Conservation (phyloP, 2,329 filamentous ascomycete genomes). For the Graphilbum ipis-grandicollis region DNA sequence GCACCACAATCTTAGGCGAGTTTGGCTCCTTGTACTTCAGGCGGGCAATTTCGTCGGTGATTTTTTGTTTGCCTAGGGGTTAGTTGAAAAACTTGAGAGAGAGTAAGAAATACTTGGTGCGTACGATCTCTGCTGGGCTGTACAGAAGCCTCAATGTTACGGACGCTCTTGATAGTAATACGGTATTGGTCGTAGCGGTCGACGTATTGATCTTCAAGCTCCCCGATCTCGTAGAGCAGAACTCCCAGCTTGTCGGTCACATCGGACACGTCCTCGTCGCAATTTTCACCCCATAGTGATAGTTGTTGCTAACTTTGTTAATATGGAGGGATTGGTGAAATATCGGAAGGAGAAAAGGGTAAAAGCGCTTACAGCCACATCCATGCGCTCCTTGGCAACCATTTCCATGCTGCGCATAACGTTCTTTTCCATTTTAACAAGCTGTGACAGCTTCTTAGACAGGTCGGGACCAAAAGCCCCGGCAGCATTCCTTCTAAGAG, state of each 20-base stretch:
- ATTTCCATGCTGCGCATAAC: slow-evolving; percentile 97
- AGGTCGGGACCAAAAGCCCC: slow-evolving; percentile 73
- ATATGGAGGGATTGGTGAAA: not conserved
- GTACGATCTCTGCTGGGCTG: slow-evolving; percentile 93
- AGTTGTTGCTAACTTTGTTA: slow-evolving; percentile 65
- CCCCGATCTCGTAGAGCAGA: slow-evolving; percentile 93
- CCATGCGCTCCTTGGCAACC: slow-evolving; percentile 92
- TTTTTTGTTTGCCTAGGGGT: slow-evolving; percentile 80
- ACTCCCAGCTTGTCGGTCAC: slow-evolving; percentile 98
- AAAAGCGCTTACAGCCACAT: slow-evolving; percentile 67
- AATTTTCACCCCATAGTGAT: slow-evolving; percentile 88
- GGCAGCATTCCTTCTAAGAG: slow-evolving; percentile 55
- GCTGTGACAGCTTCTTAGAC: slow-evolving; percentile 89
- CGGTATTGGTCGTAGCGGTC: slow-evolving; percentile 99
- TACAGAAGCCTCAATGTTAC: slow-evolving; percentile 96
- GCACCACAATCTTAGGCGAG: slow-evolving; percentile 89
- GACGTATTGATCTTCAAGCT: slow-evolving; percentile 95
- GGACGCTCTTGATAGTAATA: slow-evolving; percentile 97
- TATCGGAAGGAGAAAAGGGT: not conserved
- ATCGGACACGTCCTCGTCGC: slow-evolving; percentile 95
- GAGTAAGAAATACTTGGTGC: no score
- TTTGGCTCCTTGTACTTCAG: slow-evolving; percentile 99
- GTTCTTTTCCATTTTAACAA: slow-evolving; percentile 99
- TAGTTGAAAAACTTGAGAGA: slow-evolving; percentile 12
- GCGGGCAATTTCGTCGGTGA: slow-evolving; percentile 95